Percentiles rank a stretch among this genome's conserved stretches.
Evolutionary conservation across 192 early-diverging fungal species (phyloP).

Genomic region (Gamsiella multidivaricata): DNA sequence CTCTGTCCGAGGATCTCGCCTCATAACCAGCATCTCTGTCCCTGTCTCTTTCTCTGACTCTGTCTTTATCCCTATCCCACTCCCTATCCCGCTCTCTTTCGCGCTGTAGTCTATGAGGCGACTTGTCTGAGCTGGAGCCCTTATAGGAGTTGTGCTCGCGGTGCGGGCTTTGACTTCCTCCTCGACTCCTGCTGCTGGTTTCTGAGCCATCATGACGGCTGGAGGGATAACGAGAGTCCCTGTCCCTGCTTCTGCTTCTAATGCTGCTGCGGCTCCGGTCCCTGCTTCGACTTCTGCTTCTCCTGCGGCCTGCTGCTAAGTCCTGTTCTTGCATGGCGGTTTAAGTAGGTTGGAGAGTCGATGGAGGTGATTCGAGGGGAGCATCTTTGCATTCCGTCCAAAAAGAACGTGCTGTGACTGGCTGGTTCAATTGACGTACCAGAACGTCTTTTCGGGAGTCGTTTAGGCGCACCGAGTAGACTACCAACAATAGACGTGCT

Average conservation of each 20-base stretch:
- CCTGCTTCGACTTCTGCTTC: conserved; percentile 10
- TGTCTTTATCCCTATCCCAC: neutral
- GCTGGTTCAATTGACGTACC: no score
- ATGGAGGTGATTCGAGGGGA: no score
- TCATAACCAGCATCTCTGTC: conserved; percentile 6
- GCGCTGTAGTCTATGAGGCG: no score
- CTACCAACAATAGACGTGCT: no score
- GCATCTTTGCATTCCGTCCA: no score
- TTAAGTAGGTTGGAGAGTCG: no score
- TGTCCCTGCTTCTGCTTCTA: conserved; percentile 5
- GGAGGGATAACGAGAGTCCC: neutral
- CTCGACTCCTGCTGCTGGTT: neutral
- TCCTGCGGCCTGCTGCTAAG: neutral
- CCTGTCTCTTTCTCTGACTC: neutral
- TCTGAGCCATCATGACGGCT: conserved; percentile 1
- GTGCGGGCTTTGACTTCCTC: conserved; percentile 18
- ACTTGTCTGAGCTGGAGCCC: neutral
- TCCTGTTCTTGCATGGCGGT: neutral
- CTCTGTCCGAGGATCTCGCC: neutral
- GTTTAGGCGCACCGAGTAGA: no score
- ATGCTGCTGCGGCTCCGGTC: conserved; percentile 12
- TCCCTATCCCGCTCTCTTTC: neutral
- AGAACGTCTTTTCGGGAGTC: no score
- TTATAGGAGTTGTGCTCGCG: neutral
- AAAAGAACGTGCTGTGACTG: no score